These are phyloP conservation scores for Mrakia blollopis DNA, from an alignment of 768 basidiomycete species.

Conservation along the genomic window DNA sequence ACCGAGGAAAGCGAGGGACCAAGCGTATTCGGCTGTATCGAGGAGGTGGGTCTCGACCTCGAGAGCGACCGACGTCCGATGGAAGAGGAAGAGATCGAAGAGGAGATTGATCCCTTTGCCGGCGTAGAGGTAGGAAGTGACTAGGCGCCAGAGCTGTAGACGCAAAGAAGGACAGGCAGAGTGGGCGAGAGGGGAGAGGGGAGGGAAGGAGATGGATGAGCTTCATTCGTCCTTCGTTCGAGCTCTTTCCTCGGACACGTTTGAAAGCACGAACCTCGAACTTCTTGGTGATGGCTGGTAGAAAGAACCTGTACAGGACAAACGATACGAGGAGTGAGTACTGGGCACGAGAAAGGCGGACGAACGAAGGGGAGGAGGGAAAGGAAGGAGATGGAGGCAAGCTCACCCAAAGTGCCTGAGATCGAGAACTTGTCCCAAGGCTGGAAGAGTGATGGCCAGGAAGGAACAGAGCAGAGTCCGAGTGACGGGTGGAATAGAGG, in stretches of 20 bases:
- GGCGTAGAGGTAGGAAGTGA: constrained; percentile 24
- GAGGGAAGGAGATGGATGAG: background rate
- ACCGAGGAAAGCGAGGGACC: constrained; percentile 21
- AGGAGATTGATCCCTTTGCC: constrained; percentile 25
- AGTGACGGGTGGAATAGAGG: constrained; percentile 13
- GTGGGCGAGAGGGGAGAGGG: background rate
- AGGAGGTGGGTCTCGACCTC: constrained; percentile 28
- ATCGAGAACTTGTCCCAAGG: background rate
- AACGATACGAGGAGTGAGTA: background rate
- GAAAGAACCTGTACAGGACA: background rate
- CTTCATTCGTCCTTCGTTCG: background rate
- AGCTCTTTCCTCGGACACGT: background rate
- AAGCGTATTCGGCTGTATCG: constrained; percentile 22
- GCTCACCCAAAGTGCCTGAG: constrained; percentile 1
- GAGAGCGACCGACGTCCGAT: constrained; percentile 18
- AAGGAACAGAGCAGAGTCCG: background rate
- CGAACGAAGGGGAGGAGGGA: background rate
- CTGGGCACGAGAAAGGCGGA: background rate
- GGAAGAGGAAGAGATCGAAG: constrained; percentile 30
- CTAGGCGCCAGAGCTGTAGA: constrained; percentile 20
- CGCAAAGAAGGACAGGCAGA: background rate
- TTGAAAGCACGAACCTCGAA: background rate
- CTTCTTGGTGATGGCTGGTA: background rate
- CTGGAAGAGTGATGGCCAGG: background rate
- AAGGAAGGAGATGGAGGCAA: background rate